Percentiles rank a stretch among this genome's conserved stretches.
Evolutionary conservation across 192 early-diverging fungal genomes (phyloP).

Genomic region (Coemansia erecta): DNA sequence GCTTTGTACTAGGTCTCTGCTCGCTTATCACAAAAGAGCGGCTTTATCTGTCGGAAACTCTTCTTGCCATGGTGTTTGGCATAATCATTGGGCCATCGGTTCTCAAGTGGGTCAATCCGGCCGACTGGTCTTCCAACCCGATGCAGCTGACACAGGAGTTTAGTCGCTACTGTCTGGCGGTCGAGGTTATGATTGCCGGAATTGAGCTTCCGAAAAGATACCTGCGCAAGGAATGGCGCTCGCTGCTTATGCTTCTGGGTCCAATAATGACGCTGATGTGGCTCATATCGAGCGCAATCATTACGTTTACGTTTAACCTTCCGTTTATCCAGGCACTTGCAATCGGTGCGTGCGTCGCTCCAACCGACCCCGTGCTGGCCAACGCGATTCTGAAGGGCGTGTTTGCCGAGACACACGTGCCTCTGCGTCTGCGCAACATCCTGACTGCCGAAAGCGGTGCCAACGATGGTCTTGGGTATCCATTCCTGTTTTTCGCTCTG

Average conservation of each 20-base stretch:
- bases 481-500: constrained; percentile 78
- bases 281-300: constrained; percentile 63
- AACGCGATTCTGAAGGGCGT: constrained; percentile 92
- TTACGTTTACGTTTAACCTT: constrained; percentile 57
- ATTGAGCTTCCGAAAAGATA: constrained; percentile 80
- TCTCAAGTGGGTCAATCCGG: constrained; percentile 69
- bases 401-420: constrained; percentile 89
- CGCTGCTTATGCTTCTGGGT: constrained; percentile 67
- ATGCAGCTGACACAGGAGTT: constrained; percentile 64
- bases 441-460: constrained; percentile 80
- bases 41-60: constrained; percentile 71
- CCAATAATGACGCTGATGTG: constrained; percentile 86
- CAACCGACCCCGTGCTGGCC: constrained; percentile 93
- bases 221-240: constrained; percentile 61
- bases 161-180: constrained; percentile 74
- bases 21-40: constrained; percentile 69
- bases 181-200: constrained; percentile 84
- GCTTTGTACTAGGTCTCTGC: constrained; percentile 62
- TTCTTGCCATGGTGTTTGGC: constrained; percentile 82
- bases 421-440: constrained; percentile 68
- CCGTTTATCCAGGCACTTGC: constrained; percentile 68
- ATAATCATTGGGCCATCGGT: constrained; percentile 78
- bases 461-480: constrained; percentile 85
- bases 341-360: constrained; percentile 80
- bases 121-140: constrained; percentile 54